A percentile compares a stretch with the other conserved stretches of the same genome.
Conservation (phyloP, 768 basidiomycete species). For the Hygrocybe punicea region DNA sequence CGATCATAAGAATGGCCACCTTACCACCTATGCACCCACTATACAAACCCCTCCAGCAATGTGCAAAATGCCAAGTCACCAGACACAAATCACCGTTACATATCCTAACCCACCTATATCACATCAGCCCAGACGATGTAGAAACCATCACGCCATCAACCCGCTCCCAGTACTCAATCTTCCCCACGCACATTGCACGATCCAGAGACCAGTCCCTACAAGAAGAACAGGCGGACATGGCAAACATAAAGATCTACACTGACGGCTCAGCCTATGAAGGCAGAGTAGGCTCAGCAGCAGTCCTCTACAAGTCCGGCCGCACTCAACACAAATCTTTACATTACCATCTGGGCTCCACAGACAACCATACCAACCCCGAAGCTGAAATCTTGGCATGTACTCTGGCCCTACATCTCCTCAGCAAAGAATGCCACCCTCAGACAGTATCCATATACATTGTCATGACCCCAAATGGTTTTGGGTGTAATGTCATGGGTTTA, state of each 20-base stretch:
- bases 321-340: not conserved
- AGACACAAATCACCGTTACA: slow-evolving; percentile 22
- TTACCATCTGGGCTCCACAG: slow-evolving; percentile 12
- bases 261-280: slow-evolving; percentile 22
- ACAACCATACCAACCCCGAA: slow-evolving; percentile 14
- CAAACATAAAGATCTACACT: slow-evolving; percentile 13
- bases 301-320: slow-evolving; percentile 2
- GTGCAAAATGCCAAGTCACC: slow-evolving; percentile 1
- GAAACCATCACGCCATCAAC: slow-evolving; percentile 15
- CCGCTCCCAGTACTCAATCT: not conserved
- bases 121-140: slow-evolving; percentile 4
- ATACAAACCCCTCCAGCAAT: not conserved
- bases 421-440: not conserved
- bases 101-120: slow-evolving; percentile 9
- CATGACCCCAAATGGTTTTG: no score
- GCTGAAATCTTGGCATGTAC: slow-evolving; percentile 14
- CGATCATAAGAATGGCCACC: slow-evolving; percentile 14
- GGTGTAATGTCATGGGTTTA: no score
- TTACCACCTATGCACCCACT: slow-evolving; percentile 18
- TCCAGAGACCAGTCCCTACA: slow-evolving; percentile 6
- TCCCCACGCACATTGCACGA: not conserved
- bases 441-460: no score
- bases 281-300: slow-evolving; percentile 25
- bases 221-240: slow-evolving; percentile 1
- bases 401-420: slow-evolving; percentile 12